These are phyloP conservation scores for Lentinus polychrous DNA, from an alignment of 1,284 basidiomycete genomes.

Conservation along the genomic window DNA sequence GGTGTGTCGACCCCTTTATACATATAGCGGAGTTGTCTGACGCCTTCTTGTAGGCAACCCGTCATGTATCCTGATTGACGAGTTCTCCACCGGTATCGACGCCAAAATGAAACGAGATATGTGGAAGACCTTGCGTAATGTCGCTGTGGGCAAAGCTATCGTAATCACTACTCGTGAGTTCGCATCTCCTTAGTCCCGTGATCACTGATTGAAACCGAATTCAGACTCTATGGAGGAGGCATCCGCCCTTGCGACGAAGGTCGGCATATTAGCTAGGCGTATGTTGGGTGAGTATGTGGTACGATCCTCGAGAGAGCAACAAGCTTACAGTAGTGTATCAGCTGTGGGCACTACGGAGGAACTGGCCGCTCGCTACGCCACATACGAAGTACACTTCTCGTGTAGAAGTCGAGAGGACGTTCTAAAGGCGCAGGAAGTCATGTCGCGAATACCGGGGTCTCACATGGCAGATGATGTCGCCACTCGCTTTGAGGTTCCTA, in stretches of 20 bases:
- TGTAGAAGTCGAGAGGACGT: conserved; percentile 58
- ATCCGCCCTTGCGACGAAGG: conserved; percentile 65
- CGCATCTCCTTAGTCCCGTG: neutral
- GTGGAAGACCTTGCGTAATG: conserved; percentile 66
- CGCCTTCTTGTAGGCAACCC: conserved; percentile 54
- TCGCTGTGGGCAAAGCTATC: conserved; percentile 58
- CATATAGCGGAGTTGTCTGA: too few relatives aligned
- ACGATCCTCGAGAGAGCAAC: too few relatives aligned
- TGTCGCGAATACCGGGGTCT: conserved; percentile 56
- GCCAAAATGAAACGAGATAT: conserved; percentile 80
- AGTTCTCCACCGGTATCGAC: conserved; percentile 80
- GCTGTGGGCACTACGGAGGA: conserved; percentile 63
- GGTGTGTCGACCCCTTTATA: conserved; percentile 34
- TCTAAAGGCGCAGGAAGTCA: conserved; percentile 46
- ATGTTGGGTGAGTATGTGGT: conserved; percentile 48
- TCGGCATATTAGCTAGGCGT: conserved; percentile 63
- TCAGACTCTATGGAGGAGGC: conserved; percentile 80
- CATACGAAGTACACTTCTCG: conserved; percentile 75
- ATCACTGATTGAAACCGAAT: neutral
- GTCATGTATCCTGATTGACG: conserved; percentile 72
- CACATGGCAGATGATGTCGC: conserved; percentile 71
- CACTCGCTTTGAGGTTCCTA: conserved; percentile 72
- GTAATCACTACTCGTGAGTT: conserved; percentile 63
- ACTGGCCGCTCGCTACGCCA: conserved; percentile 59
- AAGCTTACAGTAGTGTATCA: conserved; percentile 14